Evolutionary conservation across 805 yeast genomes (phyloP), one percentile per base, ranked within the genome.

Genomic region (Spencermartinsiella europaea): DNA sequence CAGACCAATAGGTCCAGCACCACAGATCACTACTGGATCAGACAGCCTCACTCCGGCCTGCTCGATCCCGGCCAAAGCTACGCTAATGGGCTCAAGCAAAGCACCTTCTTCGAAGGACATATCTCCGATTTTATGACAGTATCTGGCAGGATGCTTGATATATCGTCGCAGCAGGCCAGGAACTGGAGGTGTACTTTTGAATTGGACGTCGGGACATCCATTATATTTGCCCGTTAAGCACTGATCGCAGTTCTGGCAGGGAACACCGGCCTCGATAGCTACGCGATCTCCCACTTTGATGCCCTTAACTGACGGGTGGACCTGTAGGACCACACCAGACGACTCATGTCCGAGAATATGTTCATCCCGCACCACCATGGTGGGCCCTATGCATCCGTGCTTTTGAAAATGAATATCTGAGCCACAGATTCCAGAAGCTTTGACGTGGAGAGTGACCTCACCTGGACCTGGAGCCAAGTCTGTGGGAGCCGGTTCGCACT

Each of bases 381-480:
- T 63, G 38, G 61, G 65, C 21, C 70, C 85, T 49, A 80, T 81
- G 48, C 70, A 74, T 38, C 87, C 88, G 51, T 76, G 79, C 45
- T 77, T 72, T 68, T 77, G 78, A 65, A 79, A 80, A 60, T 81
- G 87, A 49, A 80, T 71, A 62, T 82, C 89, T 17, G 83, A 75
- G 16, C 87, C 88, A 64, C 88, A 82, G 54, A 82, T 81, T 21
- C 87, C 88, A 7, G 85, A 79, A 40, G 79, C 77, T 52, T 76
- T 70, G 37, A 80, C 74, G 57, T 76, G 80, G 36, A 80, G 72
- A 19, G 76, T 58, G 25, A 78, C 85, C 45, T 71, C 67, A 33
- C 63, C 65, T 10, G 56, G 51, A 37, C 64, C 68, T 17, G 70
- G 70, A 28, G 8, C 44, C 17, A 53, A 48, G 19, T 45, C 28